Evolutionary conservation across 1,284 basidiomycete species (phyloP).

Genomic region (Inonotus obliquus): DNA sequence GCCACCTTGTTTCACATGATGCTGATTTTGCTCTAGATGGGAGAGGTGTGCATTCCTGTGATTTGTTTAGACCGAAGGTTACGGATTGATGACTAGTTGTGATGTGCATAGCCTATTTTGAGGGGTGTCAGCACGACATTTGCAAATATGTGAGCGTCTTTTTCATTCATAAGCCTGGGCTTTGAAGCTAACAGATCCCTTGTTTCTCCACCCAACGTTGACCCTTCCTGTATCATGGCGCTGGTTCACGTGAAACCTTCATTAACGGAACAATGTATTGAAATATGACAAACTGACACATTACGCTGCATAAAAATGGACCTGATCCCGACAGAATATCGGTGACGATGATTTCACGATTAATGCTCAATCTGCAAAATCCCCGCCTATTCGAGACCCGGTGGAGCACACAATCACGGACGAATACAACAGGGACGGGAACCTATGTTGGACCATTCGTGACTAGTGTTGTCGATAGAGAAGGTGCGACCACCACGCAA

Average conservation of each 20-base stretch:
- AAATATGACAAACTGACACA: too few species aligned
- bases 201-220: not conserved
- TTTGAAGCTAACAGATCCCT: not conserved
- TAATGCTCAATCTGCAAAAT: slow-evolving; percentile 18
- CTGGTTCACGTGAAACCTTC: not conserved
- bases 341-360: slow-evolving; percentile 13
- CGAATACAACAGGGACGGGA: not conserved
- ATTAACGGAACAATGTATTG: not conserved
- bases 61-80: not conserved
- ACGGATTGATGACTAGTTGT: not conserved
- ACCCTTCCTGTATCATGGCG: not conserved
- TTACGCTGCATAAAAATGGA: too few species aligned
- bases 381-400: slow-evolving; percentile 1
- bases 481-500: not conserved
- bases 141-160: slow-evolving; percentile 7
- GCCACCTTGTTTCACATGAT: not conserved
- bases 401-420: not conserved
- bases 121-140: slow-evolving; percentile 17
- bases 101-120: slow-evolving; percentile 6
- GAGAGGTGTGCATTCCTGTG: not conserved
- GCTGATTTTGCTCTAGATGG: slow-evolving; percentile 1
- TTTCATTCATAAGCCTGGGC: not conserved
- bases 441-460: slow-evolving; percentile 4
- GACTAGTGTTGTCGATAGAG: not conserved
- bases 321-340: slow-evolving; percentile 7